A percentile compares a stretch with the other conserved stretches of the same genome.
These are phyloP conservation scores for Cladosporium sp. DNA, from an alignment of 2,329 filamentous ascomycete genomes.

Conservation along the genomic window DNA sequence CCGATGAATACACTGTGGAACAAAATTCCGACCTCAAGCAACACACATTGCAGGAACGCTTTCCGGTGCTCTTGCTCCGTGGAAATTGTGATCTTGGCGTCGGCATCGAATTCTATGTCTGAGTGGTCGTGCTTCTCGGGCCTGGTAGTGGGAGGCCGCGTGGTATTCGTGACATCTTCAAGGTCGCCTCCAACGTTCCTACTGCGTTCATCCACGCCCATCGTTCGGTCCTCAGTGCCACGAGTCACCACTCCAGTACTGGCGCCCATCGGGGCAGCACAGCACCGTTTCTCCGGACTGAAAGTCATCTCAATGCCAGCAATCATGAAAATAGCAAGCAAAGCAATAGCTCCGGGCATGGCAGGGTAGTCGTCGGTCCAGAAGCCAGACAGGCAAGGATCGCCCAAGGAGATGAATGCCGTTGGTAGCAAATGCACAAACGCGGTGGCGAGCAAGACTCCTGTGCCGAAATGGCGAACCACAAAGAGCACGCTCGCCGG, in stretches of 20 bases:
- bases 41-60: slow-evolving; percentile 64
- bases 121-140: slow-evolving; percentile 1
- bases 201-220: background rate
- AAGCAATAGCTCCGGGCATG: slow-evolving; percentile 73
- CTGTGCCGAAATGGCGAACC: slow-evolving; percentile 54
- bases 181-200: background rate
- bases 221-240: background rate
- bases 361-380: slow-evolving; percentile 73
- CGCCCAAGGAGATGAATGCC: slow-evolving; percentile 55
- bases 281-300: slow-evolving; percentile 18
- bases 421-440: slow-evolving; percentile 57
- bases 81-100: slow-evolving; percentile 13
- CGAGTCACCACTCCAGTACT: background rate
- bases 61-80: slow-evolving; percentile 48
- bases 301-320: slow-evolving; percentile 50
- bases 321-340: slow-evolving; percentile 46
- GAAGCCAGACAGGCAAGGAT: slow-evolving; percentile 65
- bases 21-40: slow-evolving; percentile 69
- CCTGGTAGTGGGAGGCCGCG: background rate
- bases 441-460: slow-evolving; percentile 51
- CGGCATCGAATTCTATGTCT: slow-evolving; percentile 17
- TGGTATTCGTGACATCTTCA: background rate
- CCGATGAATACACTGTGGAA: slow-evolving; percentile 72
- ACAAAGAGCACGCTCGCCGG: slow-evolving; percentile 54
- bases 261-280: slow-evolving; percentile 1